phyloP scores from a whole-genome alignment of 495 filamentous ascomycete genomes.

The Talaromyces trachyspermus region DNA sequence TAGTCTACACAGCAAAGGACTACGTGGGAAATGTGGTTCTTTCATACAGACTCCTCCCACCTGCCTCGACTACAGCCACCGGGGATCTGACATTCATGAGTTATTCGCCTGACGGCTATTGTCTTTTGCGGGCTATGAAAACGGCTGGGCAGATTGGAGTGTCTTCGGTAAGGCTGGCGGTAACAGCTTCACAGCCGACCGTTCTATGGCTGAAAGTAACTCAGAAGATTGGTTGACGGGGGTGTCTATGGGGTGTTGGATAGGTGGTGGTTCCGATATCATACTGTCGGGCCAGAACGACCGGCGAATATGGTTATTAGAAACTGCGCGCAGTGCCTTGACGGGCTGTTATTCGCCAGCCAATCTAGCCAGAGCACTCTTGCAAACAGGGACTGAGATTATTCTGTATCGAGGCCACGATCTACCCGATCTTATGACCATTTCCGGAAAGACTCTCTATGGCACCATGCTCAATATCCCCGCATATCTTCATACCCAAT shows the following conservation, averaged over 20 bases:
- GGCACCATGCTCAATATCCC: constrained; percentile 91
- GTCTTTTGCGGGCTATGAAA: constrained; percentile 91
- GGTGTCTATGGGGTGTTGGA: constrained; percentile 69
- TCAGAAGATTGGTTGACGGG: constrained; percentile 75
- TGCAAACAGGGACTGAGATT: constrained; percentile 76
- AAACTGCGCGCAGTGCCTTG: constrained; percentile 86
- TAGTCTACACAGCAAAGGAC: constrained; percentile 84
- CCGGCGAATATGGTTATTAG: constrained; percentile 76
- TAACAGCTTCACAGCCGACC: constrained; percentile 70
- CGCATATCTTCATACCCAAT: constrained; percentile 78
- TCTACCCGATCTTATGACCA: constrained; percentile 77
- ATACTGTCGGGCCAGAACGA: constrained; percentile 61
- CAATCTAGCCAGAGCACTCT: constrained; percentile 80
- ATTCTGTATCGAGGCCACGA: constrained; percentile 93
- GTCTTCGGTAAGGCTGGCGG: constrained; percentile 87
- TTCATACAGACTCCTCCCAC: constrained; percentile 68
- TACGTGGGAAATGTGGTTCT: constrained; percentile 88
- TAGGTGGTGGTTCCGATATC: constrained; percentile 80
- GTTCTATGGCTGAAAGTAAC: constrained; percentile 53
- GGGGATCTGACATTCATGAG: constrained; percentile 66
- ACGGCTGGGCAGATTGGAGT: constrained; percentile 93
- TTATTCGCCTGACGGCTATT: constrained; percentile 96
- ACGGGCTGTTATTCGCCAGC: constrained; percentile 85
- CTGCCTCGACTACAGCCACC: constrained; percentile 54
- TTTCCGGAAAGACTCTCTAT: constrained; percentile 89